Conservation (phyloP, 805 yeast species). For the Monosporozyma aerobia region DNA sequence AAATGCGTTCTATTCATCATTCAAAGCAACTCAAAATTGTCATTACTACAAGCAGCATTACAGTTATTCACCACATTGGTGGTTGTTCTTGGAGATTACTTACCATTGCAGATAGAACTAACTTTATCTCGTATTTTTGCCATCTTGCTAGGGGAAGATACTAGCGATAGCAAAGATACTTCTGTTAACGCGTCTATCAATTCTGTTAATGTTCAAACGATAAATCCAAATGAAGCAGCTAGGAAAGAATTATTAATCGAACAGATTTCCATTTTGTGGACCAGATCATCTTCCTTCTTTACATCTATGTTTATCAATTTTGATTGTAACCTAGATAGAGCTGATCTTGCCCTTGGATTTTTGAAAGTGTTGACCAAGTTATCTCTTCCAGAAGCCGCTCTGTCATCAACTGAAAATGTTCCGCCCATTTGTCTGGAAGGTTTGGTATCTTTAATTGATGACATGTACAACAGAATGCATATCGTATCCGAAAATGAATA, state of each 20-base stretch:
- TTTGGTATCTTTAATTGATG: constrained; percentile 57
- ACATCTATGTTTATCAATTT: constrained; percentile 68
- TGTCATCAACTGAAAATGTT: constrained; percentile 68
- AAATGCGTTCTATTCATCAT: constrained; percentile 76
- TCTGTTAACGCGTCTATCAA: neutral
- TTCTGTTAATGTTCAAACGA: neutral
- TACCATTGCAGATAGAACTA: constrained; percentile 76
- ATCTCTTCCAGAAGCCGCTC: constrained; percentile 80
- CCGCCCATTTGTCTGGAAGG: constrained; percentile 95
- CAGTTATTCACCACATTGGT: constrained; percentile 67
- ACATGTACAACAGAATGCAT: constrained; percentile 41
- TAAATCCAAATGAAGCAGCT: constrained; percentile 11
- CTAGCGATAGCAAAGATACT: neutral
- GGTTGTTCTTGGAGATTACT: constrained; percentile 51
- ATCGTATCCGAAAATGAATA: constrained; percentile 15
- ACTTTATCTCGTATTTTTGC: constrained; percentile 56
- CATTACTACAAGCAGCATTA: constrained; percentile 64
- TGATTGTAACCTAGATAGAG: constrained; percentile 84
- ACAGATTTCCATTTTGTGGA: constrained; percentile 72
- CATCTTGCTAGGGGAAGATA: constrained; percentile 31
- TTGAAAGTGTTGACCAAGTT: constrained; percentile 65
- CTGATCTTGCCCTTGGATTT: constrained; percentile 61
- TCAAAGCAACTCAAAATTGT: constrained; percentile 60
- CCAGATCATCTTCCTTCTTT: constrained; percentile 69
- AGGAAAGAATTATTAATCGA: constrained; percentile 78